Conservation (phyloP, 768 basidiomycete genomes). For the Lactarius tabidus region DNA sequence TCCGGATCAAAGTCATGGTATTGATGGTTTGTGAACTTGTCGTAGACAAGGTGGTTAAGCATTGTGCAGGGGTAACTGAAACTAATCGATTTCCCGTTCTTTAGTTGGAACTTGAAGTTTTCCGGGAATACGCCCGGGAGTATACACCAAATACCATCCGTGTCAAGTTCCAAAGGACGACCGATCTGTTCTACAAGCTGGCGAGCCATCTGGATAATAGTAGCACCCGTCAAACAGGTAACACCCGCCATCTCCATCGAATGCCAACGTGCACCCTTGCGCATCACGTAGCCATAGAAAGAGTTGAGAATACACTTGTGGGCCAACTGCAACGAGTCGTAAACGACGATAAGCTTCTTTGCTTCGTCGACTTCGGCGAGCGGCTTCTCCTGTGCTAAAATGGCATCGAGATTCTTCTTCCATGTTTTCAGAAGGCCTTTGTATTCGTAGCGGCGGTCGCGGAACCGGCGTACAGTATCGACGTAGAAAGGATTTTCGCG, state of each 20-base stretch:
- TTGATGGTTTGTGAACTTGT: conserved; percentile 94
- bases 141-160: conserved; percentile 99
- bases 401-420: conserved; percentile 94
- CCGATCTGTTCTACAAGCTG: conserved; percentile 97
- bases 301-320: conserved; percentile 99
- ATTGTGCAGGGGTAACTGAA: conserved; percentile 99
- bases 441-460: conserved; percentile 98
- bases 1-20: conserved; percentile 90
- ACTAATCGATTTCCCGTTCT: conserved; percentile 77
- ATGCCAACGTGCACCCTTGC: conserved; percentile 98
- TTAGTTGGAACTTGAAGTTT: conserved; percentile 92
- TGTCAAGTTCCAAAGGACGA: conserved; percentile 93
- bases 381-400: conserved; percentile 60
- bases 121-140: conserved; percentile 96
- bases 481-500: conserved; percentile 98
- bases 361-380: conserved; percentile 92
- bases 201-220: conserved; percentile 98
- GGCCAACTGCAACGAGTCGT: conserved; percentile 96
- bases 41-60: conserved; percentile 97
- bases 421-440: conserved; percentile 98
- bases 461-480: conserved; percentile 94
- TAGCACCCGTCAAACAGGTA: conserved; percentile 95
- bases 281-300: conserved; percentile 99
- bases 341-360: conserved; percentile 97
- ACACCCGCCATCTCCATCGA: conserved; percentile 99